Evolutionary conservation across 2,329 filamentous ascomycete species (phyloP).

Genomic region (Venturia effusa): DNA sequence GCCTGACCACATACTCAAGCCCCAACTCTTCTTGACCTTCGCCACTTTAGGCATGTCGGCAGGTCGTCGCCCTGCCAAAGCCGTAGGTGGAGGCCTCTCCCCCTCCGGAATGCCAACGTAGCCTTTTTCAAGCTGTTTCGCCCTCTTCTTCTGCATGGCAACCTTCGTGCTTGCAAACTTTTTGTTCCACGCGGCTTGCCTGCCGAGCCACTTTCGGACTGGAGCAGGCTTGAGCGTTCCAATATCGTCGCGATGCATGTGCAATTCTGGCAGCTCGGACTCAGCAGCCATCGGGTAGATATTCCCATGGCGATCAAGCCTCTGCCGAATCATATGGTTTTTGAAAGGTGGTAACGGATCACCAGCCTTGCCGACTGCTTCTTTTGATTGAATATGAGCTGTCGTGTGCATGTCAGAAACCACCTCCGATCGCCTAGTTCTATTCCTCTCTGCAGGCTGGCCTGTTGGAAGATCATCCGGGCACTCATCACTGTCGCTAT

Average conservation of each 20-base stretch:
- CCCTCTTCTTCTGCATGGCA: conserved; percentile 61
- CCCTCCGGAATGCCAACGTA: conserved; percentile 53
- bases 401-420: conserved; percentile 15
- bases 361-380: conserved; percentile 65
- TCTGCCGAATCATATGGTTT: conserved; percentile 84
- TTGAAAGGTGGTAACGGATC: conserved; percentile 72
- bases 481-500: conserved; percentile 29
- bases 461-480: neutral
- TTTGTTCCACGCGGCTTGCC: conserved; percentile 61
- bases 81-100: conserved; percentile 73
- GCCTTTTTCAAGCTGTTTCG: conserved; percentile 61
- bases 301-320: conserved; percentile 66
- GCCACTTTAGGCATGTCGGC: conserved; percentile 39
- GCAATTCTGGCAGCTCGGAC: conserved; percentile 54
- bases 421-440: neutral
- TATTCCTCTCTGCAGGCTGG: conserved; percentile 10
- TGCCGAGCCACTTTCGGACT: conserved; percentile 71
- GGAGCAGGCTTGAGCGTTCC: conserved; percentile 72
- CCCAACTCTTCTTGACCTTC: conserved; percentile 55
- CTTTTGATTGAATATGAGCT: conserved; percentile 7
- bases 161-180: conserved; percentile 58
- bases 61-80: conserved; percentile 58
- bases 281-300: conserved; percentile 57
- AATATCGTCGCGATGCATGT: conserved; percentile 53
- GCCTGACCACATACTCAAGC: conserved; percentile 70